phyloP scores from a whole-genome alignment of 192 early-diverging fungal genomes.

The Polychytrium aggregatum region DNA sequence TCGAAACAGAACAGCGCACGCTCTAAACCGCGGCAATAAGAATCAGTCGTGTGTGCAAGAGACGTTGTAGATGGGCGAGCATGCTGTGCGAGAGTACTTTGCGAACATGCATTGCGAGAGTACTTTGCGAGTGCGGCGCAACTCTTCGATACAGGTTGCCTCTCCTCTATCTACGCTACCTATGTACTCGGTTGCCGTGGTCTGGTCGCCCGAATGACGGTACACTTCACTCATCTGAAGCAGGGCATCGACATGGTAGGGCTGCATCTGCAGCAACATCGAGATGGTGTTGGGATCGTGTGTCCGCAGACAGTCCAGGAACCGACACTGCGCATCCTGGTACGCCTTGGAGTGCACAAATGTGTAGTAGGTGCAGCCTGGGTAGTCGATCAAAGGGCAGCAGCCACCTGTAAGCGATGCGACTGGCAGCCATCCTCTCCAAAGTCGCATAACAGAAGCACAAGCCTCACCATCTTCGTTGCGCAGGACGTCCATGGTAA shows the following conservation, averaged over 20 bases:
- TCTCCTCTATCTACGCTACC: too few species aligned
- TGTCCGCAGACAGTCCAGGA: slow-evolving; percentile 58
- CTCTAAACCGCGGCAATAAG: too few species aligned
- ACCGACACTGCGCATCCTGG: slow-evolving; percentile 61
- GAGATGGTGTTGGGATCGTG: slow-evolving; percentile 63
- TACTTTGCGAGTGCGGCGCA: too few species aligned
- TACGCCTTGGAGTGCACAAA: slow-evolving; percentile 65
- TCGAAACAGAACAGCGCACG: slow-evolving; percentile 85
- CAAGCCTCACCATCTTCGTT: slow-evolving; percentile 7
- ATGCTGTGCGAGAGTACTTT: too few species aligned
- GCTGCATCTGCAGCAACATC: slow-evolving; percentile 56
- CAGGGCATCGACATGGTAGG: slow-evolving; percentile 80
- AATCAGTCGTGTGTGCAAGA: too few species aligned
- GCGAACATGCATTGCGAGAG: too few species aligned
- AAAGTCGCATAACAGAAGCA: too few species aligned
- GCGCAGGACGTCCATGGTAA: slow-evolving; percentile 26
- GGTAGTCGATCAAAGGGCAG: neutral
- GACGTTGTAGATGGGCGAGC: too few species aligned
- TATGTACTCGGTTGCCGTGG: slow-evolving; percentile 68
- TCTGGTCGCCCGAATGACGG: slow-evolving; percentile 74
- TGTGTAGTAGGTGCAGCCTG: slow-evolving; percentile 20
- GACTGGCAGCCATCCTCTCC: too few species aligned
- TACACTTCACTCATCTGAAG: slow-evolving; percentile 76
- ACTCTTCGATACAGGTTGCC: too few species aligned
- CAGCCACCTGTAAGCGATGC: neutral